Conservation (phyloP, 2,329 filamentous ascomycete species). For the Phialophora macrospora region DNA sequence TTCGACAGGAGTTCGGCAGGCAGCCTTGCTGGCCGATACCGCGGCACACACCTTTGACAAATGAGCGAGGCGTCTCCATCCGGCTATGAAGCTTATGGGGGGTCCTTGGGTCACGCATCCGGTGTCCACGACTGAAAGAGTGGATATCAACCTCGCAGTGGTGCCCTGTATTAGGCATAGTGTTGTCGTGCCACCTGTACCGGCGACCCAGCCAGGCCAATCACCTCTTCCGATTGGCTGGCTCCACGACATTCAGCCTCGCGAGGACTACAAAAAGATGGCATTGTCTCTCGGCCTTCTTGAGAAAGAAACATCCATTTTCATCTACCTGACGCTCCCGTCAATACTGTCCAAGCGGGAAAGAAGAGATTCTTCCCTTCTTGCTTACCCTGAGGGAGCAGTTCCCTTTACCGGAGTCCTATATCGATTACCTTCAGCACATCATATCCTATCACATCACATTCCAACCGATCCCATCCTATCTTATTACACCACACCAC, state of each 20-base stretch:
- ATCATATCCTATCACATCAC: too few relatives aligned
- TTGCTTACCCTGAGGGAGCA: background rate
- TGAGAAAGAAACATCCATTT: background rate
- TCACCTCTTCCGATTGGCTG: background rate
- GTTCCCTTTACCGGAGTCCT: background rate
- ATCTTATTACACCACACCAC: too few relatives aligned
- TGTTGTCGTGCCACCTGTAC: background rate
- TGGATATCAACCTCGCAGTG: slow-evolving; percentile 13
- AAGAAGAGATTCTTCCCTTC: background rate
- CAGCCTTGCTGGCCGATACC: slow-evolving; percentile 17
- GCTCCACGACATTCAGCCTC: background rate
- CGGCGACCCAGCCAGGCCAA: background rate
- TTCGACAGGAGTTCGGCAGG: slow-evolving; percentile 19
- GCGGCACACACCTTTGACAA: slow-evolving; percentile 1
- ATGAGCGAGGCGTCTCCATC: background rate
- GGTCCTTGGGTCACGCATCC: background rate
- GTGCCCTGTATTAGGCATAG: slow-evolving; percentile 22
- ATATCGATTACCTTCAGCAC: too few relatives aligned
- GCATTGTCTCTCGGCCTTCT: background rate
- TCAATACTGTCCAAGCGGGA: too few relatives aligned
- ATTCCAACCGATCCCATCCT: too few relatives aligned
- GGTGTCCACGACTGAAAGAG: too few relatives aligned
- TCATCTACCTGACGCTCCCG: background rate
- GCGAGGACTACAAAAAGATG: background rate
- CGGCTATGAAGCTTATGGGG: background rate